These are phyloP conservation scores for Sutorius australiensis DNA, from an alignment of 768 basidiomycete genomes.

Conservation along the genomic window DNA sequence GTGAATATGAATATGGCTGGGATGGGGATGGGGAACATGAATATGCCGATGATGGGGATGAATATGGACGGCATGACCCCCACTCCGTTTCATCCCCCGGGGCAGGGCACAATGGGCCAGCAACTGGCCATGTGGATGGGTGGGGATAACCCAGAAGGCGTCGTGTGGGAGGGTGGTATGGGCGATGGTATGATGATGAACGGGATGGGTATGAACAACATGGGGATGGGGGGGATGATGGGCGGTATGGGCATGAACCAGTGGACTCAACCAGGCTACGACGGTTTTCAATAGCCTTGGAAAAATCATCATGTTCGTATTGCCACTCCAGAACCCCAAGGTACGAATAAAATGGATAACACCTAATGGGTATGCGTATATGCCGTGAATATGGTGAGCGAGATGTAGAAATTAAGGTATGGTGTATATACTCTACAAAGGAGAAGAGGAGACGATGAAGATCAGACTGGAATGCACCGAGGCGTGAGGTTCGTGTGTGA, in stretches of 20 bases:
- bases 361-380: slow-evolving; percentile 24
- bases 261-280: slow-evolving; percentile 34
- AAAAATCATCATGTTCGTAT: not conserved
- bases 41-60: slow-evolving; percentile 41
- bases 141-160: slow-evolving; percentile 28
- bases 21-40: slow-evolving; percentile 39
- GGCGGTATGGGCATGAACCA: slow-evolving; percentile 40
- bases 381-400: slow-evolving; percentile 22
- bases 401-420: slow-evolving; percentile 27
- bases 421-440: slow-evolving; percentile 46
- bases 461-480: slow-evolving; percentile 6
- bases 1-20: slow-evolving; percentile 37
- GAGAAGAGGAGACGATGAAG: slow-evolving; percentile 12
- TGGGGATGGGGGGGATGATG: slow-evolving; percentile 33
- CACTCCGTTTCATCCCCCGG: slow-evolving; percentile 21
- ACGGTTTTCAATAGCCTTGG: slow-evolving; percentile 26
- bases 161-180: slow-evolving; percentile 38
- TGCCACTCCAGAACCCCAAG: slow-evolving; percentile 3
- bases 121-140: slow-evolving; percentile 37
- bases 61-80: slow-evolving; percentile 33
- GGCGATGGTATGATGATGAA: slow-evolving; percentile 44
- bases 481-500: not conserved
- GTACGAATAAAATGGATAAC: slow-evolving; percentile 8
- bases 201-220: slow-evolving; percentile 34
- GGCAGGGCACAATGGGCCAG: slow-evolving; percentile 22